These are phyloP conservation scores for Aureobasidium sp. DNA, from an alignment of 2,329 filamentous ascomycete genomes.

Conservation along the genomic window DNA sequence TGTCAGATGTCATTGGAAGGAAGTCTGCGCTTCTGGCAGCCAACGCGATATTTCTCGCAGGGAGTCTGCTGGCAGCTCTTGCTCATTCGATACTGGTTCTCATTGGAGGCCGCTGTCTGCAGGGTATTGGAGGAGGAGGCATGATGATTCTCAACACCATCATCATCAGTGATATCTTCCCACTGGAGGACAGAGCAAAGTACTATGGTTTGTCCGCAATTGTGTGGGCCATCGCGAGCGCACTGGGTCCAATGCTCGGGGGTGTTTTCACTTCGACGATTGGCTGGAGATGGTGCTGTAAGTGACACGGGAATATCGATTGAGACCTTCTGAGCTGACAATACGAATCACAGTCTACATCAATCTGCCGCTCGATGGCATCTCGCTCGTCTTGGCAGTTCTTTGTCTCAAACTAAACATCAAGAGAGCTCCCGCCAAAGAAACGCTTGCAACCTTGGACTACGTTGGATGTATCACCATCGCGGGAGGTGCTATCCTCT, in stretches of 20 bases:
- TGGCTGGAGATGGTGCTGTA: conserved; percentile 14
- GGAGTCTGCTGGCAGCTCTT: conserved; percentile 19
- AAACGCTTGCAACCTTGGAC: conserved; percentile 45
- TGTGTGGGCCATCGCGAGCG: conserved; percentile 36
- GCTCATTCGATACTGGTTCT: conserved; percentile 27
- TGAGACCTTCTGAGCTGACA: conserved; percentile 26
- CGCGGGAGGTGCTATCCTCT: conserved; percentile 42
- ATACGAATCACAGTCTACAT: conserved; percentile 47
- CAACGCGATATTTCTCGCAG: conserved; percentile 12
- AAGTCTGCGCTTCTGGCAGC: conserved; percentile 2
- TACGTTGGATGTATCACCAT: conserved; percentile 48
- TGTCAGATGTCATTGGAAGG: conserved; percentile 2
- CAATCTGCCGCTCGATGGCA: conserved; percentile 44
- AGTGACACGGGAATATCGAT: neutral
- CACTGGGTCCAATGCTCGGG: conserved; percentile 37
- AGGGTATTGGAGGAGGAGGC: conserved; percentile 45
- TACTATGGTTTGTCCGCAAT: conserved; percentile 34
- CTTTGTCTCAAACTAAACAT: conserved; percentile 50
- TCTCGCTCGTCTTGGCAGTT: conserved; percentile 41
- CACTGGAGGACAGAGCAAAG: conserved; percentile 38
- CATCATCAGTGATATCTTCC: conserved; percentile 44
- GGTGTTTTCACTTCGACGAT: conserved; percentile 30
- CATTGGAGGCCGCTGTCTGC: conserved; percentile 48
- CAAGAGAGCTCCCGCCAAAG: conserved; percentile 40
- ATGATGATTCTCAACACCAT: conserved; percentile 42